Evolutionary conservation across 2,329 filamentous ascomycete genomes (phyloP).

Genomic region (Hymenoscyphus fraxineus): DNA sequence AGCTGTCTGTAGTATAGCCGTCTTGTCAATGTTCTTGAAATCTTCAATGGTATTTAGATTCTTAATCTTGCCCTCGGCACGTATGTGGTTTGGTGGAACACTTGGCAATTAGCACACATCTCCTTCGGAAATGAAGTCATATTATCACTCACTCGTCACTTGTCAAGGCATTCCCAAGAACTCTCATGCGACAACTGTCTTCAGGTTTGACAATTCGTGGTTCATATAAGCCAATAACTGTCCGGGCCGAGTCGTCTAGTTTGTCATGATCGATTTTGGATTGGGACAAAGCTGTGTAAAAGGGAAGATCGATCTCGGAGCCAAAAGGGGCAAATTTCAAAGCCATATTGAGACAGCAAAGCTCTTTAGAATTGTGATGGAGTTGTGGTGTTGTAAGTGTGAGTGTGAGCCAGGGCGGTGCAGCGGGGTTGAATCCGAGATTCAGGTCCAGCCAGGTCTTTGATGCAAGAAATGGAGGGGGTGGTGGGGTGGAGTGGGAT

Average conservation of each 20-base stretch:
- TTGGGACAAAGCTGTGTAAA: constrained; percentile 87
- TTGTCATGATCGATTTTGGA: constrained; percentile 97
- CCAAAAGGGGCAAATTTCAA: constrained; percentile 84
- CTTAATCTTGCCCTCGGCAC: constrained; percentile 89
- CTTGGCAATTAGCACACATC: constrained; percentile 42
- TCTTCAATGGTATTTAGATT: constrained; percentile 96
- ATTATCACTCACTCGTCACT: constrained; percentile 66
- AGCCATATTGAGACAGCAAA: constrained; percentile 24
- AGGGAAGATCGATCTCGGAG: constrained; percentile 91
- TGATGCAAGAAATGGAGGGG: not conserved
- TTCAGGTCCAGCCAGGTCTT: not conserved
- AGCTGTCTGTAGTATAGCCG: constrained; percentile 70
- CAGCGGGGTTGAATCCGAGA: not conserved
- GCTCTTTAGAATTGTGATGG: not conserved
- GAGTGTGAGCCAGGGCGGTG: not conserved
- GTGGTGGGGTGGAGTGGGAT: not conserved
- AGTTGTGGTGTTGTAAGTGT: constrained; percentile 1
- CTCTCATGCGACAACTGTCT: constrained; percentile 82
- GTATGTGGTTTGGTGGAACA: constrained; percentile 65
- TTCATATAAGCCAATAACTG: constrained; percentile 85
- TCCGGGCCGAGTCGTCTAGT: constrained; percentile 87
- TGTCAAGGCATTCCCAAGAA: constrained; percentile 80
- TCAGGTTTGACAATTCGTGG: constrained; percentile 69
- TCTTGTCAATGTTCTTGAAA: constrained; percentile 80
- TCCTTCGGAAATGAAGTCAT: not conserved